These are phyloP conservation scores for Daldinia sp. DNA, from an alignment of 2,329 filamentous ascomycete genomes.

Conservation along the genomic window DNA sequence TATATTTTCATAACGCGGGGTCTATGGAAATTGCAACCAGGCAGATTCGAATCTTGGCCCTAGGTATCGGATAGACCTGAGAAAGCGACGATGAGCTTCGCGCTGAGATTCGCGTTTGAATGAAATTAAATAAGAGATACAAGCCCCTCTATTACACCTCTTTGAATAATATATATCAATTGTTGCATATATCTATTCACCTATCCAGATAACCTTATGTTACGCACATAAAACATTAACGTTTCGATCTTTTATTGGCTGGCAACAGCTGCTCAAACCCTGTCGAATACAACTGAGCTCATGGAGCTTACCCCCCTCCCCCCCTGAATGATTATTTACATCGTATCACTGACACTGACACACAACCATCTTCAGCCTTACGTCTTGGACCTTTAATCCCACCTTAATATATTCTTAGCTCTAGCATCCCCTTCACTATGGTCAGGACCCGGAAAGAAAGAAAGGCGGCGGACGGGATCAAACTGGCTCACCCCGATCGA, in stretches of 20 bases:
- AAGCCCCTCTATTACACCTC: slow-evolving; percentile 5
- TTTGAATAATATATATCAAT: slow-evolving; percentile 2
- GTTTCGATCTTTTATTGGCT: not conserved
- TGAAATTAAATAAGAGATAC: not conserved
- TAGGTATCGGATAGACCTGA: not conserved
- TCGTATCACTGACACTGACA: slow-evolving; percentile 1
- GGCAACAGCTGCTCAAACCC: not conserved
- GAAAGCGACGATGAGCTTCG: slow-evolving; percentile 12
- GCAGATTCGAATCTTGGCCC: not conserved
- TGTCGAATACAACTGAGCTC: not conserved
- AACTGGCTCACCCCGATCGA: slow-evolving; percentile 74
- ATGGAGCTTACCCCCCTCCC: not conserved
- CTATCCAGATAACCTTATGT: not conserved
- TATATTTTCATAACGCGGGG: not conserved
- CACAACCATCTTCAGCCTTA: slow-evolving; percentile 11
- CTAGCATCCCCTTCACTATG: slow-evolving; percentile 49
- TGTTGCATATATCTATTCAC: not conserved
- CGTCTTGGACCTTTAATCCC: not conserved
- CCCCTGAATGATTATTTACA: not conserved
- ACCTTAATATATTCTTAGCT: not conserved
- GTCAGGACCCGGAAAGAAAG: slow-evolving; percentile 59
- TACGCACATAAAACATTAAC: slow-evolving; percentile 2
- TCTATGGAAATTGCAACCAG: slow-evolving; percentile 1
- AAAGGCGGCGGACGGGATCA: slow-evolving; percentile 60
- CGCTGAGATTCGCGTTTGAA: slow-evolving; percentile 3